Conservation (phyloP, 2,329 filamentous ascomycete genomes). For the Lasiodiplodia theobromae region DNA sequence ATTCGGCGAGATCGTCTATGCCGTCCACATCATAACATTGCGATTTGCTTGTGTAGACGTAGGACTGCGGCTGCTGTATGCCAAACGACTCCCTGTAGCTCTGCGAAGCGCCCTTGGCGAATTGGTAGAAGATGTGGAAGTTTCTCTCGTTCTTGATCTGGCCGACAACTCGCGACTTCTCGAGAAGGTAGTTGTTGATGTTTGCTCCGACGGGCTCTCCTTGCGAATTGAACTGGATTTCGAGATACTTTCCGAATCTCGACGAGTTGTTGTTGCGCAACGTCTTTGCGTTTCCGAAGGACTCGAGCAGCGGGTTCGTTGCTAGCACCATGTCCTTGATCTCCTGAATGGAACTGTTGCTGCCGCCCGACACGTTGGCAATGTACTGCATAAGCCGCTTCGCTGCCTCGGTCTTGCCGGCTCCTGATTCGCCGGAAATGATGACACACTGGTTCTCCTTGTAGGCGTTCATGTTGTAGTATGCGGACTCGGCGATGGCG, state of each 20-base stretch:
- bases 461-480: constrained; percentile 99
- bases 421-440: constrained; percentile 97
- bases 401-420: constrained; percentile 97
- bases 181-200: constrained; percentile 96
- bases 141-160: constrained; percentile 96
- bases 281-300: constrained; percentile 98
- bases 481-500: constrained; percentile 92
- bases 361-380: constrained; percentile 90
- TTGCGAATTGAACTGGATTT: constrained; percentile 91
- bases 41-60: constrained; percentile 90
- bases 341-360: constrained; percentile 85
- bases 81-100: constrained; percentile 73
- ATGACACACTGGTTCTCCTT: constrained; percentile 99
- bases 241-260: constrained; percentile 96
- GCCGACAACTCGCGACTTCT: constrained; percentile 93
- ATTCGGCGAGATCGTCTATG: constrained; percentile 91
- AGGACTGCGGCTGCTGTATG: constrained; percentile 89
- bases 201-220: constrained; percentile 95
- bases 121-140: constrained; percentile 99
- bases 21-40: constrained; percentile 95
- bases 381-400: constrained; percentile 99
- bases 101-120: constrained; percentile 87
- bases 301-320: constrained; percentile 95
- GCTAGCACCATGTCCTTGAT: constrained; percentile 99
- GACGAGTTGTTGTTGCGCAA: constrained; percentile 99